Evolutionary conservation across 1,139 yeast species (phyloP).

Genomic region (Yamadazyma triangularis): DNA sequence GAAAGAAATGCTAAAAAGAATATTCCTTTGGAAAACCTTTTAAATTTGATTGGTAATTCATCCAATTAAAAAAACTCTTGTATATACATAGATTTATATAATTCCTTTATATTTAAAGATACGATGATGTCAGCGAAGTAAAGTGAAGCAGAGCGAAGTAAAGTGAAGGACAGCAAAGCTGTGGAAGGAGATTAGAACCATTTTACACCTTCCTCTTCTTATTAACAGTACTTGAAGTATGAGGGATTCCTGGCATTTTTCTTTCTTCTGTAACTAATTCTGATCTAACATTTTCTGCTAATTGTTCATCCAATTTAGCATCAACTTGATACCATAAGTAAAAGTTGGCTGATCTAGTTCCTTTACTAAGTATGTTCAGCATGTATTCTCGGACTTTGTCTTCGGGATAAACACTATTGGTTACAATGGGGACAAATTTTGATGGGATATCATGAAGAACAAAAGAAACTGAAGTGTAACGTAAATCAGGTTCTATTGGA

Average conservation of each 20-base stretch:
- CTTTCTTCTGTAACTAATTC: conserved; percentile 38
- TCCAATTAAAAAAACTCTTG: conserved; percentile 8
- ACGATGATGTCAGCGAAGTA: too few relatives aligned
- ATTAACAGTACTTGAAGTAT: conserved; percentile 6
- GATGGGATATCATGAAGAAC: conserved; percentile 60
- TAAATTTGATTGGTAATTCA: conserved; percentile 21
- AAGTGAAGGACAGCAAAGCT: too few relatives aligned
- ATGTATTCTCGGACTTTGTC: conserved; percentile 56
- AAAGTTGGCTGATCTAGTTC: conserved; percentile 57
- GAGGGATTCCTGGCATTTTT: conserved; percentile 33
- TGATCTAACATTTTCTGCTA: conserved; percentile 46
- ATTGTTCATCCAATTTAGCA: conserved; percentile 62
- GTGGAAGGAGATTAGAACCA: neutral
- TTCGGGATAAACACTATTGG: conserved; percentile 59
- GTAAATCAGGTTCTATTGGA: conserved; percentile 38
- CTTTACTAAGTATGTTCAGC: conserved; percentile 56
- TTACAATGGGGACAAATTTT: conserved; percentile 63
- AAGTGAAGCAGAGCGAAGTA: too few relatives aligned
- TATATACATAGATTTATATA: conserved; percentile 7
- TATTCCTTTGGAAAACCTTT: conserved; percentile 15
- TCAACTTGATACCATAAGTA: conserved; percentile 85
- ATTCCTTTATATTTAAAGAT: too few relatives aligned
- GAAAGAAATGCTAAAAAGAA: conserved; percentile 34
- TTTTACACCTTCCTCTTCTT: conserved; percentile 28
- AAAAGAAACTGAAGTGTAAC: conserved; percentile 62